phyloP scores from a whole-genome alignment of 176 grass and related monocot species.

The Bothriochloa decipiens region DNA sequence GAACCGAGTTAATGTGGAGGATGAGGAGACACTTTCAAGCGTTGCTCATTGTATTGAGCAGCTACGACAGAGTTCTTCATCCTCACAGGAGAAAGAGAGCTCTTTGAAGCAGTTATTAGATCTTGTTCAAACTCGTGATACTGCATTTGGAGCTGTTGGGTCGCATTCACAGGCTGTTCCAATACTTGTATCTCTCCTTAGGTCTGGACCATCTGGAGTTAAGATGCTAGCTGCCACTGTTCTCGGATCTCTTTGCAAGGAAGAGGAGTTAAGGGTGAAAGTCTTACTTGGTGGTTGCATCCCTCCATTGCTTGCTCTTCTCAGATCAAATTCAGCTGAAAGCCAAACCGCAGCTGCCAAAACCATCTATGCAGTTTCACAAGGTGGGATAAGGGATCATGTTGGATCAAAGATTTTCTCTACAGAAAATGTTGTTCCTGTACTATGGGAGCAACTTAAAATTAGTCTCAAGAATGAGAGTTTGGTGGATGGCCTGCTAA shows the following conservation, averaged over 20 bases:
- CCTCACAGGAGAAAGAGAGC: slow-evolving; percentile 79
- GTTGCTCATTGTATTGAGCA: slow-evolving; percentile 93
- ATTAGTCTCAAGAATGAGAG: slow-evolving; percentile 74
- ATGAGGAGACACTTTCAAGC: slow-evolving; percentile 91
- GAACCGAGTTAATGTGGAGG: slow-evolving; percentile 72
- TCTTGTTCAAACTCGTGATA: slow-evolving; percentile 92
- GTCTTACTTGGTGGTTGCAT: slow-evolving; percentile 94
- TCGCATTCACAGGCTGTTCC: slow-evolving; percentile 89
- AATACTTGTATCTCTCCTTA: slow-evolving; percentile 89
- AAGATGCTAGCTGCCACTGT: slow-evolving; percentile 85
- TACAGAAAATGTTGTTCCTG: slow-evolving; percentile 86
- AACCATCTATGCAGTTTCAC: slow-evolving; percentile 91
- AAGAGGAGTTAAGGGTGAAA: slow-evolving; percentile 90
- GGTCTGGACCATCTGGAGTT: slow-evolving; percentile 76
- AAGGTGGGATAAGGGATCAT: slow-evolving; percentile 93
- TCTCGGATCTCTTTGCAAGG: slow-evolving; percentile 94
- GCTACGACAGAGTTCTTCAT: slow-evolving; percentile 75
- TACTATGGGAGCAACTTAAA: slow-evolving; percentile 89
- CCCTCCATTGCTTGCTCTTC: slow-evolving; percentile 84
- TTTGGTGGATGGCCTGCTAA: slow-evolving; percentile 80
- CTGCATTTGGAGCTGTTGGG: slow-evolving; percentile 81
- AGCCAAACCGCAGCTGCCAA: slow-evolving; percentile 83
- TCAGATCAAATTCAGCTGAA: slow-evolving; percentile 80
- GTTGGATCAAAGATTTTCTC: slow-evolving; percentile 98
- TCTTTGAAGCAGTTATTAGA: slow-evolving; percentile 88